These are phyloP conservation scores for Carex kokanica DNA, from an alignment of 176 grass and related monocot species.

Conservation along the genomic window DNA sequence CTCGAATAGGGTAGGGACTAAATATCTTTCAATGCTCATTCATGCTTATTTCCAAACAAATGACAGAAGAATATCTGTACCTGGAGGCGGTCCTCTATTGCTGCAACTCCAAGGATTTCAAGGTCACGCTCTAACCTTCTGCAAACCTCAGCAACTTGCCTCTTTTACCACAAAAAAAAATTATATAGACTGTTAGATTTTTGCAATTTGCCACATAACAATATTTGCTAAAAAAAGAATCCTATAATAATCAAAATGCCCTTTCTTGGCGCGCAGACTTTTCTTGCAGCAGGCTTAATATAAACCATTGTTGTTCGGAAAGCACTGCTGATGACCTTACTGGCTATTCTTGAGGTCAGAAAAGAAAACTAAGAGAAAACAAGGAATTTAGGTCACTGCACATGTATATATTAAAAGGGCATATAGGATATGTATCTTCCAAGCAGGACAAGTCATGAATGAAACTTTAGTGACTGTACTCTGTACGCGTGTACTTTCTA, in stretches of 20 bases:
- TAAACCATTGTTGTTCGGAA: background rate
- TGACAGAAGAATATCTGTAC: slow-evolving; percentile 32
- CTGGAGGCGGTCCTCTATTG: slow-evolving; percentile 90
- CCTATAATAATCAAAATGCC: background rate
- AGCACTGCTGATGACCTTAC: background rate
- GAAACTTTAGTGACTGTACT: background rate
- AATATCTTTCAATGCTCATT: background rate
- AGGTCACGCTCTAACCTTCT: slow-evolving; percentile 71
- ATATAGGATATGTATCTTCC: slow-evolving; percentile 5
- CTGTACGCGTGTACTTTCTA: background rate
- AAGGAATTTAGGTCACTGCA: too few relatives aligned
- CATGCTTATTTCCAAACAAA: background rate
- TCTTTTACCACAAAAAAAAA: slow-evolving; percentile 42
- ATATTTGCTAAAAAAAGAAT: background rate
- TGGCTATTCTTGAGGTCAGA: too few relatives aligned
- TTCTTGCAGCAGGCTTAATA: background rate
- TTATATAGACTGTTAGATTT: slow-evolving; percentile 6
- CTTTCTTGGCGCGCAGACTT: background rate
- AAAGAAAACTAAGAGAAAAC: too few relatives aligned
- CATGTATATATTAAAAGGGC: background rate
- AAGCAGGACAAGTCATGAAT: background rate
- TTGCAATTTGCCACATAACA: background rate
- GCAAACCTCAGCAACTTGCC: slow-evolving; percentile 63
- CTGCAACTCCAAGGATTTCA: slow-evolving; percentile 86
- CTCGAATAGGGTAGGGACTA: background rate